These are phyloP conservation scores for Boletus eberwhitei DNA, from an alignment of 768 basidiomycete species.

Conservation along the genomic window DNA sequence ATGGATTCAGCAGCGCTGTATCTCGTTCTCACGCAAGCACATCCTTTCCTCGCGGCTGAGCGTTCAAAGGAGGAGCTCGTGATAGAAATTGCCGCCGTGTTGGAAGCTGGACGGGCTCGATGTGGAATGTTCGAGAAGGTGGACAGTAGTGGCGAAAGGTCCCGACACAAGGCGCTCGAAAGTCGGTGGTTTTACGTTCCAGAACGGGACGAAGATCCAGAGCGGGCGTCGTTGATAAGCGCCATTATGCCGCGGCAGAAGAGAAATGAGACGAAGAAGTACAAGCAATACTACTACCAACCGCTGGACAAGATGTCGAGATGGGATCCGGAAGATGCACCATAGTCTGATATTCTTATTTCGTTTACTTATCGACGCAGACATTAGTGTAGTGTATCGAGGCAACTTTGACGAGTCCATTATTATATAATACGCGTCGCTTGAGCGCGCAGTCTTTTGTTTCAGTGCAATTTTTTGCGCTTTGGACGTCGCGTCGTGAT, in stretches of 20 bases:
- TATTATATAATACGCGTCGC: background rate
- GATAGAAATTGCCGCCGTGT: slow-evolving; percentile 44
- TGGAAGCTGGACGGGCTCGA: slow-evolving; percentile 42
- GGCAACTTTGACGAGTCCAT: slow-evolving; percentile 12
- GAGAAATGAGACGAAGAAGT: slow-evolving; percentile 75
- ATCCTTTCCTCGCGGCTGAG: slow-evolving; percentile 47
- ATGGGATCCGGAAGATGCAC: slow-evolving; percentile 71
- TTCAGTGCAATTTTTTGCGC: slow-evolving; percentile 7
- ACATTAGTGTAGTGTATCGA: slow-evolving; percentile 9
- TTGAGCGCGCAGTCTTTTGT: background rate
- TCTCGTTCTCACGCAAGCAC: slow-evolving; percentile 47
- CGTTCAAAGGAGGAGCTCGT: slow-evolving; percentile 43
- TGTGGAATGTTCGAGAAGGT: slow-evolving; percentile 72
- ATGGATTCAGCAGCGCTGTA: slow-evolving; percentile 54
- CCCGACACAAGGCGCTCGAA: slow-evolving; percentile 46
- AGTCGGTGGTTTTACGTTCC: slow-evolving; percentile 73
- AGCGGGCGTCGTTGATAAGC: slow-evolving; percentile 62
- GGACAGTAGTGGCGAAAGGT: slow-evolving; percentile 56
- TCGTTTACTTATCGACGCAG: background rate
- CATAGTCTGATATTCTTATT: slow-evolving; percentile 14
- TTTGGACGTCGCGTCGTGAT: slow-evolving; percentile 6
- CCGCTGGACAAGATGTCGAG: slow-evolving; percentile 68
- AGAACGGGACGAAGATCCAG: slow-evolving; percentile 65
- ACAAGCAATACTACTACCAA: slow-evolving; percentile 81
- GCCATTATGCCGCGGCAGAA: slow-evolving; percentile 78